Evolutionary conservation across 2,329 filamentous ascomycete genomes (phyloP).

Genomic region (Alternaria infectoria): DNA sequence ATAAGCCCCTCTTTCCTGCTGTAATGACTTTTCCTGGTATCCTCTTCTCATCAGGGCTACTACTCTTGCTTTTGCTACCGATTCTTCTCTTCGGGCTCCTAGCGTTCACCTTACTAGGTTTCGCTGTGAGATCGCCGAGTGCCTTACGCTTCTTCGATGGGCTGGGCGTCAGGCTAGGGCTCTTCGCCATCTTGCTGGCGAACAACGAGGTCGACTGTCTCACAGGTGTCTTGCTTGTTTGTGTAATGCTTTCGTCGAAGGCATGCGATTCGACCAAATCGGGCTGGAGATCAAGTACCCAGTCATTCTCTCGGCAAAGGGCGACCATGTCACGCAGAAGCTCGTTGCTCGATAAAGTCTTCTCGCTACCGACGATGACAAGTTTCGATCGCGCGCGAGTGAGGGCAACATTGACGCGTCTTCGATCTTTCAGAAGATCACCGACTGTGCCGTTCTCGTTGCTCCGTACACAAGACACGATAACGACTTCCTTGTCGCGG

Average conservation of each 20-base stretch:
- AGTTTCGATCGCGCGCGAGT: slow-evolving; percentile 92
- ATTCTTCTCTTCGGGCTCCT: slow-evolving; percentile 24
- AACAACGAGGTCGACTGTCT: neutral
- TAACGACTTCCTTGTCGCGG: slow-evolving; percentile 89
- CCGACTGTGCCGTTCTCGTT: slow-evolving; percentile 86
- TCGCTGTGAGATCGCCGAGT: slow-evolving; percentile 30
- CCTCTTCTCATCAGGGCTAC: slow-evolving; percentile 48
- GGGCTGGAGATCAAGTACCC: slow-evolving; percentile 75
- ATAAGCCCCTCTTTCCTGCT: slow-evolving; percentile 60
- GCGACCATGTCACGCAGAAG: slow-evolving; percentile 77
- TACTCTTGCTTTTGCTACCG: slow-evolving; percentile 25
- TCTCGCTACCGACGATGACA: slow-evolving; percentile 81
- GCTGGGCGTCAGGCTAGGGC: slow-evolving; percentile 24
- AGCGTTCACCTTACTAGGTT: slow-evolving; percentile 14
- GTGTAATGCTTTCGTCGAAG: slow-evolving; percentile 65
- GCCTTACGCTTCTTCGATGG: slow-evolving; percentile 43
- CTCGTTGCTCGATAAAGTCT: slow-evolving; percentile 73
- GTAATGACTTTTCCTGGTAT: slow-evolving; percentile 67
- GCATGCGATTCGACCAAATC: slow-evolving; percentile 70
- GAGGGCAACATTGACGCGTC: slow-evolving; percentile 93
- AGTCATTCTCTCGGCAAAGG: slow-evolving; percentile 78
- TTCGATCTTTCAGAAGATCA: slow-evolving; percentile 88
- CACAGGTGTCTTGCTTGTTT: slow-evolving; percentile 25
- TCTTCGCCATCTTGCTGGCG: neutral
- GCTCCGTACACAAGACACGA: slow-evolving; percentile 85